Base-by-base conservation (phyloP, 352 stramenopile species). In the Phytophthora tentaculata region DNA sequence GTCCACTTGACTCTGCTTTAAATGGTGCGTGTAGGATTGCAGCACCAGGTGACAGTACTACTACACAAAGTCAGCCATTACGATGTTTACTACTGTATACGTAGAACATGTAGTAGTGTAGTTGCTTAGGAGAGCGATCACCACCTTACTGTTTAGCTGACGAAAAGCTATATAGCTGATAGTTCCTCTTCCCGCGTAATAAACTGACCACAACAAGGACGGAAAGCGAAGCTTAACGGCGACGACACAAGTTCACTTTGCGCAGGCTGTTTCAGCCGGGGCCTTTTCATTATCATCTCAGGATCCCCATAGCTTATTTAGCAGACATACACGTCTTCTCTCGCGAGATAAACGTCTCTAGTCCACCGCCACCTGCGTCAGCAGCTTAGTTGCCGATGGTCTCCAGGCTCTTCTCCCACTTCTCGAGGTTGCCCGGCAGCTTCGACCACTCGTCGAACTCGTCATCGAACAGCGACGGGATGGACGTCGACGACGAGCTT, bases 321-420 rank as follows among this genome's bases (percentile, higher is more conserved):
- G 17, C 55, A 55, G 37, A 28, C 39, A 64, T 19, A 45, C 45
- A 61, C 23, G 17, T 28, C 17, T 23, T 19, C 43, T 47, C 43
- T 64, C 48, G 37, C 63, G 62, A 52, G 22, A 12, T 8, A 35
- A 48, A 59, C 39, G 28, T 43, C 52, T 56, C 47, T 28, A 58
- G 28, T 75, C 68, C 53, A 41, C 68, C 41, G 48, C 24, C 49
- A 35, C 57, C 60, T 67, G 65, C 41, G 24, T 54, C 48, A 64
- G 39, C 19, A 59, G 55, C 53, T 90, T 92, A 95, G 71, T 90
- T 88, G 64, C 84, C 87, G 69, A 93, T 70, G 55, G 81, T 93
- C 73, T 96, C 85, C 44, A 96, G 80, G 73, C 85, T 95, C 81
- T 94, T 86, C 80, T 96, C 88, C 88, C 88, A 96, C 70, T 89